phyloP scores from a whole-genome alignment of 2,329 filamentous ascomycete species.

The Waltergamsia citrina region DNA sequence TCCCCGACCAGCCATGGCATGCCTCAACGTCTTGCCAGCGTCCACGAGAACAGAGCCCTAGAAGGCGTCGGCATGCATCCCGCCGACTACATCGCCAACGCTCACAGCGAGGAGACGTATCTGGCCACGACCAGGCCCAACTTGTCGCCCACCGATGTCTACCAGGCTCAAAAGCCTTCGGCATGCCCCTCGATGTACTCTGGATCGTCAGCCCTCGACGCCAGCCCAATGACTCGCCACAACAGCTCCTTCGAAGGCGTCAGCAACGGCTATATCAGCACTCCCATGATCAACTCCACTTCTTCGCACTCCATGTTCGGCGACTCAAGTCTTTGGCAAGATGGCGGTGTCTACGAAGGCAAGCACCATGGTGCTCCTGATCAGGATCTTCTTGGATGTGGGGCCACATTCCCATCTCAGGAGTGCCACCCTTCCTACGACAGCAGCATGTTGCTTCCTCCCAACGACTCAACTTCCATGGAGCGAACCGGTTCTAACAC shows the following conservation, averaged over 20 bases:
- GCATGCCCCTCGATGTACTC: slow-evolving; percentile 33
- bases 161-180: slow-evolving; percentile 11
- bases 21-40: slow-evolving; percentile 20
- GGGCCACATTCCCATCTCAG: slow-evolving; percentile 17
- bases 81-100: slow-evolving; percentile 24
- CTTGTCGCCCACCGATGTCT: slow-evolving; percentile 12
- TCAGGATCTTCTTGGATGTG: slow-evolving; percentile 26
- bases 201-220: slow-evolving; percentile 25
- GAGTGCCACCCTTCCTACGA: slow-evolving; percentile 1
- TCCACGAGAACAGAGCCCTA: slow-evolving; percentile 21
- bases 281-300: slow-evolving; percentile 10
- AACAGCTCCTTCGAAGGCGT: slow-evolving; percentile 27
- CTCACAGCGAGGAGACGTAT: slow-evolving; percentile 13
- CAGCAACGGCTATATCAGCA: slow-evolving; percentile 22
- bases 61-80: slow-evolving; percentile 27
- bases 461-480: slow-evolving; percentile 25
- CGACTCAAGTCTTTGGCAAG: slow-evolving; percentile 1
- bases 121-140: slow-evolving; percentile 13
- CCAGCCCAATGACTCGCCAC: slow-evolving; percentile 30
- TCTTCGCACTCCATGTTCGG: slow-evolving; percentile 23
- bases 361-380: slow-evolving; percentile 20
- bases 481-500: slow-evolving; percentile 37
- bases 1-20: slow-evolving; percentile 11
- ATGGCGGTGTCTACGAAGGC: slow-evolving; percentile 2
- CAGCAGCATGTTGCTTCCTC: slow-evolving; percentile 16